A percentile compares a stretch with the other conserved stretches of the same genome.
Evolutionary conservation across 306 rosid species (phyloP).

Genomic region (Castanea mollissima): DNA sequence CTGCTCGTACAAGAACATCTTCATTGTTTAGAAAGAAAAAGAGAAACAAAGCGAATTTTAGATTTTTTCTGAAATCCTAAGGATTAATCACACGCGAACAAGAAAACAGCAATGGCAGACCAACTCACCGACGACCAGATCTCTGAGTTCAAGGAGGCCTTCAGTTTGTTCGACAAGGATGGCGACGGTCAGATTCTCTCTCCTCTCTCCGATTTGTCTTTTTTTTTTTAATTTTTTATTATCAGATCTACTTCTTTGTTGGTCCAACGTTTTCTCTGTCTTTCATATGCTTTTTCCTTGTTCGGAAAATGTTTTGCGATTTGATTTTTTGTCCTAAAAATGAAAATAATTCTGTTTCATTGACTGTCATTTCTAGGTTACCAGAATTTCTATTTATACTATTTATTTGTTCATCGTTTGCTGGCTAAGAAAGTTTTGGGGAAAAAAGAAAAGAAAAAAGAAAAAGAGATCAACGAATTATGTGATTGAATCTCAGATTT

Average conservation of each 20-base stretch:
- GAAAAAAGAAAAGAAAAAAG: no score
- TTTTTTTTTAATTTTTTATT: background rate
- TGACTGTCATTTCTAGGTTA: background rate
- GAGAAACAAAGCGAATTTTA: no score
- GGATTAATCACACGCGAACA: background rate
- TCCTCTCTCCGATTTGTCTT: background rate
- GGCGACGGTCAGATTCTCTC: slow-evolving; percentile 59
- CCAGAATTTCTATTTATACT: no score
- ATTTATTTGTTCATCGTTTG: background rate
- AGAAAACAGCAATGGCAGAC: slow-evolving; percentile 53
- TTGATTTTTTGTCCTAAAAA: background rate
- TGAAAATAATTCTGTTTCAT: background rate
- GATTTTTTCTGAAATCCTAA: no score
- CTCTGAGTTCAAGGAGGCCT: slow-evolving; percentile 86
- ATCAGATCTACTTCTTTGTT: background rate
- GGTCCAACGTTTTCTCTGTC: background rate
- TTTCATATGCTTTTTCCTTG: background rate
- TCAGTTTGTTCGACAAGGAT: slow-evolving; percentile 79
- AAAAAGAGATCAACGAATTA: background rate
- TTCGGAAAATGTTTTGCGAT: no score
- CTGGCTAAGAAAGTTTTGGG: background rate
- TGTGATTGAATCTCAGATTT: background rate
- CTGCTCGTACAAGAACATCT: no score
- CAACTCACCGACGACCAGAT: slow-evolving; percentile 84
- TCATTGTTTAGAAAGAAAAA: no score